Evolutionary conservation across 2,329 filamentous ascomycete species (phyloP).

Genomic region (Monilinia polystroma): DNA sequence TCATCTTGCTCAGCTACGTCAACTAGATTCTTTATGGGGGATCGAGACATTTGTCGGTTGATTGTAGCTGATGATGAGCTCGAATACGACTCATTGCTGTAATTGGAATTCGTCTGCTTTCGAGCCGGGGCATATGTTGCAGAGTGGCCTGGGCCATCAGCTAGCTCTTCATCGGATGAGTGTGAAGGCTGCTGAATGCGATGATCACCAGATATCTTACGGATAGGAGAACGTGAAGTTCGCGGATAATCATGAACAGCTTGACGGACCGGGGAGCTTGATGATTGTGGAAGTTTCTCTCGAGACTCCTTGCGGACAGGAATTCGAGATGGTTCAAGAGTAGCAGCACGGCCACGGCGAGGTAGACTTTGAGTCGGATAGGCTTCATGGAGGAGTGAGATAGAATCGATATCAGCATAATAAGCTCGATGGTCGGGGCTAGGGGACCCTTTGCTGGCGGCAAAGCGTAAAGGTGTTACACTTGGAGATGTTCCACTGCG

Average conservation of each 20-base stretch:
- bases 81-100: constrained; percentile 8
- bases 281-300: constrained; percentile 2
- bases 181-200: background rate
- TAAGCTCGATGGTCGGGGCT: background rate
- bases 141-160: background rate
- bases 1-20: constrained; percentile 30
- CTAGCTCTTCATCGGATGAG: constrained; percentile 7
- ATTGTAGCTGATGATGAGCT: constrained; percentile 11
- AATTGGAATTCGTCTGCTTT: background rate
- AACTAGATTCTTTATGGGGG: constrained; percentile 27
- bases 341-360: constrained; percentile 14
- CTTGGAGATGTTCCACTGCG: constrained; percentile 31
- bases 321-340: background rate
- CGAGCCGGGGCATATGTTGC: background rate
- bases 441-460: background rate
- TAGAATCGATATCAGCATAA: constrained; percentile 9
- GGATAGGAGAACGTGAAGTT: constrained; percentile 9
- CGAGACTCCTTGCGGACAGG: background rate
- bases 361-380: background rate
- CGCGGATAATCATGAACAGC: background rate
- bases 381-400: background rate
- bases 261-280: constrained; percentile 14
- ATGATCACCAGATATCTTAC: background rate
- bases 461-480: constrained; percentile 16
- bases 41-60: constrained; percentile 27